These are phyloP conservation scores for Aspergillaceae sp. DNA, from an alignment of 2,329 filamentous ascomycete genomes.

Conservation along the genomic window DNA sequence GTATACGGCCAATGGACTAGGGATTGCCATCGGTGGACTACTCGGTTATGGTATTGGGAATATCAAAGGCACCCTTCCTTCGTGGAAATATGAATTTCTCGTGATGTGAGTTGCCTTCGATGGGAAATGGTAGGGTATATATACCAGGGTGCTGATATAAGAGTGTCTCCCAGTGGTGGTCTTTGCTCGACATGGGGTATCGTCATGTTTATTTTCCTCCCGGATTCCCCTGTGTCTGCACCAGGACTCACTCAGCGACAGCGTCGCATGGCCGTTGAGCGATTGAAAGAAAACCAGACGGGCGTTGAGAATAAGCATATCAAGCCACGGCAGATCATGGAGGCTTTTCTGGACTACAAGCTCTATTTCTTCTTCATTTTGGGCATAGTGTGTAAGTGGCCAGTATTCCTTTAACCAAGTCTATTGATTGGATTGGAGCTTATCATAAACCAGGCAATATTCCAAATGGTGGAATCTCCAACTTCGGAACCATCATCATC, in stretches of 20 bases:
- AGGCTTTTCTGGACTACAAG: slow-evolving; percentile 52
- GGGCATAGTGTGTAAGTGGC: slow-evolving; percentile 35
- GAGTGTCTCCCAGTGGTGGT: slow-evolving; percentile 26
- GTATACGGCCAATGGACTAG: slow-evolving; percentile 53
- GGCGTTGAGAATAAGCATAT: slow-evolving; percentile 50
- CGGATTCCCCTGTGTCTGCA: slow-evolving; percentile 50
- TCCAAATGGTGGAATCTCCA: slow-evolving; percentile 50
- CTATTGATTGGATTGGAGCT: too few species aligned
- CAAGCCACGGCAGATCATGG: slow-evolving; percentile 47
- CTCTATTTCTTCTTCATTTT: slow-evolving; percentile 50
- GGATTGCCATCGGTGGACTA: slow-evolving; percentile 50
- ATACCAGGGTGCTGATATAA: too few species aligned
- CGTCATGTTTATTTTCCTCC: slow-evolving; percentile 48
- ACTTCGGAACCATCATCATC: slow-evolving; percentile 53
- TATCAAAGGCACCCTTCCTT: slow-evolving; percentile 47
- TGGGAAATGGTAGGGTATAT: background rate
- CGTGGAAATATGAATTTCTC: slow-evolving; percentile 62
- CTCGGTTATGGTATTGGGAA: slow-evolving; percentile 54
- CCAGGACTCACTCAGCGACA: slow-evolving; percentile 45
- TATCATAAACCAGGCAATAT: slow-evolving; percentile 33
- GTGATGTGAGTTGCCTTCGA: slow-evolving; percentile 39
- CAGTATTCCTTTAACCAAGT: background rate
- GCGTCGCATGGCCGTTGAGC: slow-evolving; percentile 47
- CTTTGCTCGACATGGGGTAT: slow-evolving; percentile 54
- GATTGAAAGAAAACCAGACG: slow-evolving; percentile 50